phyloP scores from a whole-genome alignment of 1,284 basidiomycete genomes.

The Paramarasmius palmivorus region DNA sequence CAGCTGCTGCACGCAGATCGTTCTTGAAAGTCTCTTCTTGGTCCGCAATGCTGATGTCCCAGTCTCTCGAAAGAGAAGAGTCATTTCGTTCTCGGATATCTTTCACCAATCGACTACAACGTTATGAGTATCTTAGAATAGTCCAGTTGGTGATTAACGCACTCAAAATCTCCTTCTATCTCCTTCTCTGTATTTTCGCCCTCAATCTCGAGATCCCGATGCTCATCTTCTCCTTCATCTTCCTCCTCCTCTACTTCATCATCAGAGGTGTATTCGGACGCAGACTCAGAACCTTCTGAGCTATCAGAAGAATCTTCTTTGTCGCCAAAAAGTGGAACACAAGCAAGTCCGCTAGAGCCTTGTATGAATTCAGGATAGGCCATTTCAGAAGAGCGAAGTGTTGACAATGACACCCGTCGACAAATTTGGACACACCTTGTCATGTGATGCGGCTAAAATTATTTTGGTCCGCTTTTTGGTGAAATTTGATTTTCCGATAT shows the following conservation, averaged over 20 bases:
- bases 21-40: constrained; percentile 68
- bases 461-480: too few species aligned
- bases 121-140: neutral
- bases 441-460: too few species aligned
- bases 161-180: constrained; percentile 51
- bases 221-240: constrained; percentile 17
- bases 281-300: neutral
- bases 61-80: constrained; percentile 57
- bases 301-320: neutral
- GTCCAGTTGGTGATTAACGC: constrained; percentile 17
- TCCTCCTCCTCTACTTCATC: constrained; percentile 13
- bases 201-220: constrained; percentile 5
- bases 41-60: constrained; percentile 69
- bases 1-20: constrained; percentile 69
- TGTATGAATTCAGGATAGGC: too few species aligned
- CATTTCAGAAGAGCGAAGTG: too few species aligned
- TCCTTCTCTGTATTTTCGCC: constrained; percentile 32
- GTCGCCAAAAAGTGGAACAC: too few species aligned
- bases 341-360: too few species aligned
- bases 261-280: neutral
- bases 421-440: too few species aligned
- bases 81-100: constrained; percentile 56
- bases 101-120: constrained; percentile 58
- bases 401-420: too few species aligned
- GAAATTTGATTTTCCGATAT: too few species aligned